phyloP scores from a whole-genome alignment of 1,139 yeast species.

The Diutina catenulata region DNA sequence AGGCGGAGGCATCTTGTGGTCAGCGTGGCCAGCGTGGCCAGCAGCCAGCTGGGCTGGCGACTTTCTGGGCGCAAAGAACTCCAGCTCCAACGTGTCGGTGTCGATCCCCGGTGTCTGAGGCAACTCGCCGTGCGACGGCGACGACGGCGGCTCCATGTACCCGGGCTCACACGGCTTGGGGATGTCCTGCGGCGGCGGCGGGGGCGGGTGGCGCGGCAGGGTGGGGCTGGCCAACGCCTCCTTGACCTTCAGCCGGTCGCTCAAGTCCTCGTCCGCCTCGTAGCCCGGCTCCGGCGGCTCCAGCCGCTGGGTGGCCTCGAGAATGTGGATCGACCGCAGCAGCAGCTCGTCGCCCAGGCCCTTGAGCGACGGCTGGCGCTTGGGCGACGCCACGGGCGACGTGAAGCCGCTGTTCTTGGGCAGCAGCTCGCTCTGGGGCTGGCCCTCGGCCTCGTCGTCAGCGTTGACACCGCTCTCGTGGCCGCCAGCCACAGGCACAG shows the following conservation, averaged over 20 bases:
- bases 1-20: not conserved
- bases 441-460: conserved; percentile 1
- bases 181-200: not conserved
- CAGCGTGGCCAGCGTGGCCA: not conserved
- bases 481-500: not conserved
- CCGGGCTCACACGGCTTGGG: too few relatives aligned
- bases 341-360: not conserved
- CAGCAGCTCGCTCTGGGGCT: not conserved
- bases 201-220: not conserved
- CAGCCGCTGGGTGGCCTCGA: not conserved
- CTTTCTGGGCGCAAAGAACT: too few relatives aligned
- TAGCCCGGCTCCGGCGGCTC: conserved; percentile 21
- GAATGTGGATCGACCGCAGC: not conserved
- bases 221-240: not conserved
- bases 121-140: too few relatives aligned
- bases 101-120: too few relatives aligned
- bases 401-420: too few relatives aligned
- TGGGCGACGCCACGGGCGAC: too few relatives aligned
- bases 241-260: conserved; percentile 16
- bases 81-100: too few relatives aligned
- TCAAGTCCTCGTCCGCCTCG: conserved; percentile 39
- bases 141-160: too few relatives aligned
- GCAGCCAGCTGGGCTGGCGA: too few relatives aligned
- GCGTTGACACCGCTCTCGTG: not conserved
- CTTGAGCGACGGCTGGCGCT: conserved; percentile 3